Percentiles rank a stretch among this genome's conserved stretches.
Conservation (phyloP, 805 yeast species). For the Peterozyma xylosa region DNA sequence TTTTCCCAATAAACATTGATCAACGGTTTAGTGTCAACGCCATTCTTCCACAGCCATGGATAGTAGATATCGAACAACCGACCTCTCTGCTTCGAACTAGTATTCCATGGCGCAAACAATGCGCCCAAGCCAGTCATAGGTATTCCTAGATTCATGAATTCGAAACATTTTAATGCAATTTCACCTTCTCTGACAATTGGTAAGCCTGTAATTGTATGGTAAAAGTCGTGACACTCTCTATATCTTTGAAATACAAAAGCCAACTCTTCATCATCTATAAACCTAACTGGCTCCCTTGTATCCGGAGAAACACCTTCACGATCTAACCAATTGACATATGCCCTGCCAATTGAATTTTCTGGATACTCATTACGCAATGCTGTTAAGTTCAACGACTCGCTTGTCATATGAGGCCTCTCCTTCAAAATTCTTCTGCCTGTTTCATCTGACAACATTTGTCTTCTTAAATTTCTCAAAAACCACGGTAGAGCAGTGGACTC, state of each 20-base stretch:
- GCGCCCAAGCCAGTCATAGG: slow-evolving; percentile 97
- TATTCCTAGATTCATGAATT: slow-evolving; percentile 83
- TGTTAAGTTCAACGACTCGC: slow-evolving; percentile 58
- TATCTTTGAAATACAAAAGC: slow-evolving; percentile 92
- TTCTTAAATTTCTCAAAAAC: slow-evolving; percentile 54
- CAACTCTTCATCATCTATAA: slow-evolving; percentile 81
- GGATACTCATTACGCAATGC: slow-evolving; percentile 49
- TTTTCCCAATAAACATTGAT: slow-evolving; percentile 93
- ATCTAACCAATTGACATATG: slow-evolving; percentile 77
- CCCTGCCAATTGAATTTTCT: slow-evolving; percentile 63
- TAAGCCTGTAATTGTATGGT: slow-evolving; percentile 83
- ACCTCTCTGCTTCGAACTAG: slow-evolving; percentile 40
- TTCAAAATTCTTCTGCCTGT: slow-evolving; percentile 71
- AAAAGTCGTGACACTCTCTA: slow-evolving; percentile 95
- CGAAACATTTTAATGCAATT: slow-evolving; percentile 86
- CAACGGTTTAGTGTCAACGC: slow-evolving; percentile 65
- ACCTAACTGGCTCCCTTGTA: slow-evolving; percentile 81
- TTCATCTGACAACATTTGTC: slow-evolving; percentile 67
- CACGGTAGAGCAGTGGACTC: slow-evolving; percentile 80
- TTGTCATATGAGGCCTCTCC: slow-evolving; percentile 79
- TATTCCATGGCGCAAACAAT: slow-evolving; percentile 74
- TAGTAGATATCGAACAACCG: slow-evolving; percentile 64
- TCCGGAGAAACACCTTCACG: slow-evolving; percentile 91
- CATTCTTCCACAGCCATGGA: slow-evolving; percentile 82
- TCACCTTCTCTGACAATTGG: slow-evolving; percentile 97